phyloP scores from a whole-genome alignment of 768 basidiomycete species.

The Chiua virens region DNA sequence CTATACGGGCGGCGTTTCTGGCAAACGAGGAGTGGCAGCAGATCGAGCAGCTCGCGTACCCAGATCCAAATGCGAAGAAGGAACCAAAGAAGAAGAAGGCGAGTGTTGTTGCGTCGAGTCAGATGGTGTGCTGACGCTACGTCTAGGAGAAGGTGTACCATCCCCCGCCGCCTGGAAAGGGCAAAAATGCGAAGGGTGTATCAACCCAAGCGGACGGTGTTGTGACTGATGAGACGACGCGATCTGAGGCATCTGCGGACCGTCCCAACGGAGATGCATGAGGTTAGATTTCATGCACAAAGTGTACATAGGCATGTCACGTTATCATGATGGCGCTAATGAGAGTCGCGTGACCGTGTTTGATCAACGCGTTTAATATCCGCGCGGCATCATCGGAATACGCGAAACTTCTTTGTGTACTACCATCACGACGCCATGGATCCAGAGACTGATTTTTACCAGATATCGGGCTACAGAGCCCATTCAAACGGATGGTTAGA shows the following conservation, averaged over 20 bases:
- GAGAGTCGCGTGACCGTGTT: conserved; percentile 1
- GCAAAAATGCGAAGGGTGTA: conserved; percentile 44
- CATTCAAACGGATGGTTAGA: conserved; percentile 30
- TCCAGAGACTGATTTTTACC: conserved; percentile 24
- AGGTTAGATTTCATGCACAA: too few relatives aligned
- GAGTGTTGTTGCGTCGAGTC: background rate
- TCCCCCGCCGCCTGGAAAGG: conserved; percentile 80
- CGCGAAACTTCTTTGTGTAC: background rate
- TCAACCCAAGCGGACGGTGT: conserved; percentile 7
- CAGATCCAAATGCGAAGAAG: conserved; percentile 64
- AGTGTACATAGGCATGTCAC: background rate
- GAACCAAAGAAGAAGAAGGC: conserved; percentile 66
- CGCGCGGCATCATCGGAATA: background rate
- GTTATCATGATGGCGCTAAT: background rate
- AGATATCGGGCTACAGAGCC: conserved; percentile 27
- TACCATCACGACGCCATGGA: conserved; percentile 5
- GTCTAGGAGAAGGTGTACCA: conserved; percentile 76
- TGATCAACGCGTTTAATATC: background rate
- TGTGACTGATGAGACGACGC: background rate
- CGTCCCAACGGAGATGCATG: conserved; percentile 7
- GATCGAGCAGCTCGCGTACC: conserved; percentile 80
- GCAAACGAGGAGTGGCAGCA: conserved; percentile 78
- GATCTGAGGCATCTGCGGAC: background rate
- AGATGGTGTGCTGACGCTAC: background rate
- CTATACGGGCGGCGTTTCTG: conserved; percentile 78